These are phyloP conservation scores for Paecilomyces sp. DNA, from an alignment of 2,329 filamentous ascomycete genomes.

Conservation along the genomic window DNA sequence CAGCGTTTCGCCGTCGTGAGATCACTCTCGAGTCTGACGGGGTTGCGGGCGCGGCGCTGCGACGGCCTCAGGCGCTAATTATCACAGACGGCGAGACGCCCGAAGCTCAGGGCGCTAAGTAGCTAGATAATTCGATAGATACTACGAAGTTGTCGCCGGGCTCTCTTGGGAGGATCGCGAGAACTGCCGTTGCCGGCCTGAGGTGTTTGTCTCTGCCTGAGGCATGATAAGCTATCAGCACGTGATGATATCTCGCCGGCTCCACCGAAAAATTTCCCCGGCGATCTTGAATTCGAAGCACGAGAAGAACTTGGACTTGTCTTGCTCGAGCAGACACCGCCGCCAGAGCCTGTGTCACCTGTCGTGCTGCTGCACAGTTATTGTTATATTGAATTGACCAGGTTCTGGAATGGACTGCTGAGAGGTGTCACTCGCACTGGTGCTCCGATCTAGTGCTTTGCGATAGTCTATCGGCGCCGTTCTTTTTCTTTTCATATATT, in stretches of 20 bases:
- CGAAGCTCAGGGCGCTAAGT: background rate
- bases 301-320: conserved; percentile 1
- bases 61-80: background rate
- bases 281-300: conserved; percentile 3
- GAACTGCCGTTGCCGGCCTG: background rate
- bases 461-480: background rate
- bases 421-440: conserved; percentile 1
- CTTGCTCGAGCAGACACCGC: background rate
- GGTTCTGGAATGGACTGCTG: background rate
- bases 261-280: conserved; percentile 36
- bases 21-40: background rate
- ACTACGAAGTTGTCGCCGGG: background rate
- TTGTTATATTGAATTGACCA: conserved; percentile 8
- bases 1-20: background rate
- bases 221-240: conserved; percentile 26
- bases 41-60: background rate
- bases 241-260: conserved; percentile 31
- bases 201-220: conserved; percentile 9
- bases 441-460: background rate
- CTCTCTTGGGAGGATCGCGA: conserved; percentile 3
- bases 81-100: background rate
- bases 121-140: background rate
- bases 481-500: too few species aligned
- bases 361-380: background rate
- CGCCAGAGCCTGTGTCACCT: background rate